Conservation (phyloP, 2,329 filamentous ascomycete species). For the Cladophialophora carrionii region DNA sequence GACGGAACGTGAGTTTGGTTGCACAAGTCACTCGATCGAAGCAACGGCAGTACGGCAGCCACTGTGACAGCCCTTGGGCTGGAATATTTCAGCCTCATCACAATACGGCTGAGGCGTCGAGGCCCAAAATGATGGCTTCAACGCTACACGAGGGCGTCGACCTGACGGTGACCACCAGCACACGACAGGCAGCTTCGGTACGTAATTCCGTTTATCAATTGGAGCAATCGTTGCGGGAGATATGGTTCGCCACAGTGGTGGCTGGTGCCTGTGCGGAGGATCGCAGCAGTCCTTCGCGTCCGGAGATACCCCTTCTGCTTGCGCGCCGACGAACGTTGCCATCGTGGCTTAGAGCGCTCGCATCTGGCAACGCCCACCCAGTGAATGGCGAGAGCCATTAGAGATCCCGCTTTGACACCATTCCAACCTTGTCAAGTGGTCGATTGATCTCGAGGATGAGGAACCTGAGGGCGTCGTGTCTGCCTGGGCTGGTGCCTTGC, state of each 20-base stretch:
- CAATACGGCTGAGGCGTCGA: background rate
- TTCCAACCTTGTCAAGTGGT: no score
- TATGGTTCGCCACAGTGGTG: slow-evolving; percentile 17
- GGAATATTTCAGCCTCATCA: slow-evolving; percentile 13
- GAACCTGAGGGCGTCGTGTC: background rate
- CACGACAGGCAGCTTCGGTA: background rate
- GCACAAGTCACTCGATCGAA: background rate
- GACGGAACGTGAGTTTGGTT: background rate
- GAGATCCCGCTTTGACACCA: background rate
- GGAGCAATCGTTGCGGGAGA: background rate
- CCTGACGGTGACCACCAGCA: background rate
- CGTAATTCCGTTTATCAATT: background rate
- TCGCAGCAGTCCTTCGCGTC: background rate
- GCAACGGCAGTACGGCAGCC: background rate
- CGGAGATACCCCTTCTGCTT: background rate
- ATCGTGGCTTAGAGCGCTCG: background rate
- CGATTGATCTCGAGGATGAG: no score
- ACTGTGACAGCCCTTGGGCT: background rate
- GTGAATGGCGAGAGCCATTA: background rate
- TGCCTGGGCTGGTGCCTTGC: background rate
- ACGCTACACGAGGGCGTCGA: background rate
- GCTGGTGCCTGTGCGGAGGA: slow-evolving; percentile 17
- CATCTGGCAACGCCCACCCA: no score
- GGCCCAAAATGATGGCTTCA: slow-evolving; percentile 1
- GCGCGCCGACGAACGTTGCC: background rate